These are phyloP conservation scores for Aspergillus ibericus DNA, from an alignment of 2,329 filamentous ascomycete species.

Conservation along the genomic window DNA sequence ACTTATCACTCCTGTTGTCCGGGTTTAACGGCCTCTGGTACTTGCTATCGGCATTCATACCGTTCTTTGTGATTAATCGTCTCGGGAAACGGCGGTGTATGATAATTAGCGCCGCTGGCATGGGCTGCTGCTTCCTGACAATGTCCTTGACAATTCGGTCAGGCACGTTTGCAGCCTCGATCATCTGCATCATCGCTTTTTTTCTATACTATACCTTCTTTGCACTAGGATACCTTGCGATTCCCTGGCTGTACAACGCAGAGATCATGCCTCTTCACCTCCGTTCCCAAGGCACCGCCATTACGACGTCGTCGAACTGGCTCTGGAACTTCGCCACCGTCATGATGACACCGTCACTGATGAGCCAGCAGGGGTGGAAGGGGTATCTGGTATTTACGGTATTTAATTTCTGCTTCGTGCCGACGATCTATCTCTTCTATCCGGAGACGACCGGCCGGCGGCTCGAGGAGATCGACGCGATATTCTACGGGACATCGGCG, in stretches of 20 bases:
- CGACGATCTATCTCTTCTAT: conserved; percentile 24
- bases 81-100: conserved; percentile 40
- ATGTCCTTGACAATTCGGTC: conserved; percentile 43
- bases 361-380: conserved; percentile 50
- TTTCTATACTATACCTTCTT: conserved; percentile 16
- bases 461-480: conserved; percentile 38
- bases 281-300: conserved; percentile 5
- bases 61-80: conserved; percentile 46
- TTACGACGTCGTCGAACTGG: conserved; percentile 12
- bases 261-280: conserved; percentile 14
- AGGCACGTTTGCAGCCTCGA: conserved; percentile 41
- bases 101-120: conserved; percentile 46
- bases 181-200: conserved; percentile 46
- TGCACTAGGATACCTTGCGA: conserved; percentile 9
- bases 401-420: conserved; percentile 22
- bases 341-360: conserved; percentile 14
- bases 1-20: conserved; percentile 7
- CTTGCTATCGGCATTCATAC: conserved; percentile 20
- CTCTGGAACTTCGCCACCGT: conserved; percentile 10
- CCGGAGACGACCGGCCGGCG: conserved; percentile 31
- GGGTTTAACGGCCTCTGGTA: conserved; percentile 1
- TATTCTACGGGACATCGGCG: conserved; percentile 4
- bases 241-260: conserved; percentile 23
- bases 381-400: conserved; percentile 54
- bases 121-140: conserved; percentile 47